A percentile compares a stretch with the other conserved stretches of the same genome.
phyloP scores from a whole-genome alignment of 352 stramenopile genomes.

The Phytophthora quininea region DNA sequence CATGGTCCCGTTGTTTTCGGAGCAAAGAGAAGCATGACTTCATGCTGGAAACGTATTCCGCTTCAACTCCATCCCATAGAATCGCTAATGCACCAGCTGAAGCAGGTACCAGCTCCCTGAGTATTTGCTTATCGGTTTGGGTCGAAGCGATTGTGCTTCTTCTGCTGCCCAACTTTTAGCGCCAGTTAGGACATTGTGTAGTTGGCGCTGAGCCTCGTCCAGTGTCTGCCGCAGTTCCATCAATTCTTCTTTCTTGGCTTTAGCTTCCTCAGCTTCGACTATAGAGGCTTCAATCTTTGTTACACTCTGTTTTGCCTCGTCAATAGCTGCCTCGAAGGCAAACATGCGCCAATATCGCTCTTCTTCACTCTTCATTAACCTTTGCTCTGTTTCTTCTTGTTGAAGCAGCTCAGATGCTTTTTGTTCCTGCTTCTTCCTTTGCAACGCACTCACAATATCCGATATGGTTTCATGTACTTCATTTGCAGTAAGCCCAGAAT shows the following conservation, averaged over 20 bases:
- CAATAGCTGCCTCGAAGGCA: slow-evolving; percentile 43
- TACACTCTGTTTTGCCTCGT: slow-evolving; percentile 45
- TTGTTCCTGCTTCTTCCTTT: slow-evolving; percentile 25
- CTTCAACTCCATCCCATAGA: slow-evolving; percentile 67
- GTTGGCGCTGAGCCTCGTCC: slow-evolving; percentile 38
- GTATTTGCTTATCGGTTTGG: slow-evolving; percentile 18
- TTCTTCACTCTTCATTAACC: slow-evolving; percentile 45
- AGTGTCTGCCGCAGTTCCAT: slow-evolving; percentile 49
- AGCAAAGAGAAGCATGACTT: slow-evolving; percentile 45
- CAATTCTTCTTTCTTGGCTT: slow-evolving; percentile 82
- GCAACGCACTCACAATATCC: slow-evolving; percentile 36
- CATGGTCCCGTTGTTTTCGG: slow-evolving; percentile 38
- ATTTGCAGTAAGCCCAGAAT: slow-evolving; percentile 19
- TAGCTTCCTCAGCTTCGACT: slow-evolving; percentile 68
- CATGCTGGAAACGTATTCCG: slow-evolving; percentile 58
- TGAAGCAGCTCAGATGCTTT: slow-evolving; percentile 25
- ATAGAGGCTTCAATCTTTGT: slow-evolving; percentile 40
- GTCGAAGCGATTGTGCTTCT: slow-evolving; percentile 19
- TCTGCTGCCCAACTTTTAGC: slow-evolving; percentile 26
- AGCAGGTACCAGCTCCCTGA: slow-evolving; percentile 44
- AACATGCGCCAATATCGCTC: slow-evolving; percentile 39
- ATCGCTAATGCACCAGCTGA: slow-evolving; percentile 37
- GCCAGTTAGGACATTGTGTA: slow-evolving; percentile 32
- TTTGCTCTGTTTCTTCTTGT: slow-evolving; percentile 32
- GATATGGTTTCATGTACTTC: slow-evolving; percentile 46